phyloP scores from a whole-genome alignment of 2,329 filamentous ascomycete species.

The Dryadomyces quercivorus region DNA sequence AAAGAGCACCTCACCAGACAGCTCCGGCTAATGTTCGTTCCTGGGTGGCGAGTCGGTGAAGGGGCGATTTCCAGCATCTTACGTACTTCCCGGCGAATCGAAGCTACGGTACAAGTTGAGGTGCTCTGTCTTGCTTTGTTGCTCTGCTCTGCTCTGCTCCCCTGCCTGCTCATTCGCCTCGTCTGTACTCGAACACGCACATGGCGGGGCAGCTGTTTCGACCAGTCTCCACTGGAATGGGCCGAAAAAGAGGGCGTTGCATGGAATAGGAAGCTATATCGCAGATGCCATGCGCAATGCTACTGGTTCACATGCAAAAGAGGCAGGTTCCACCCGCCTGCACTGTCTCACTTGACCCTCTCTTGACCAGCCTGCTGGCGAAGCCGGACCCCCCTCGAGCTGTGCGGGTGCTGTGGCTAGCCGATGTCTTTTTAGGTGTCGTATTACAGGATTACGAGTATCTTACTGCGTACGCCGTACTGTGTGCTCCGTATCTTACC shows the following conservation, averaged over 20 bases:
- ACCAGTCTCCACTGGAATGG: not conserved
- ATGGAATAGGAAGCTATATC: not conserved
- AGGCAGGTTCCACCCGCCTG: not conserved
- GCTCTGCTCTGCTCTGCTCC: too few species aligned
- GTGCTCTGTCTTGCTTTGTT: too few species aligned
- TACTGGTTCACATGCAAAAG: not conserved
- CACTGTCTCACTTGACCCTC: not conserved
- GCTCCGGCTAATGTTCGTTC: conserved; percentile 2
- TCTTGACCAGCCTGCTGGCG: not conserved
- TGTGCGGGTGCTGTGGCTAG: not conserved
- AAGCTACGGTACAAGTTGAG: too few species aligned
- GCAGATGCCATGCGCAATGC: not conserved
- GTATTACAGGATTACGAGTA: not conserved
- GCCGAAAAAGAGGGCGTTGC: not conserved
- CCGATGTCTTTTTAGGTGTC: not conserved
- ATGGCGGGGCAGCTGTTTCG: conserved; percentile 1
- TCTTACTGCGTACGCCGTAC: too few species aligned
- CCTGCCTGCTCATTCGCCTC: too few species aligned
- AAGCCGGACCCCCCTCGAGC: not conserved
- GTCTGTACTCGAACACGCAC: not conserved
- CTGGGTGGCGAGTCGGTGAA: conserved; percentile 1
- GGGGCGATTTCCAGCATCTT: too few species aligned
- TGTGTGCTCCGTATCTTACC: not conserved
- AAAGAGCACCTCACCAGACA: not conserved
- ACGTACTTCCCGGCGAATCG: not conserved